phyloP scores from a whole-genome alignment of 2,329 filamentous ascomycete species.

The Rasamsonia emersonii region DNA sequence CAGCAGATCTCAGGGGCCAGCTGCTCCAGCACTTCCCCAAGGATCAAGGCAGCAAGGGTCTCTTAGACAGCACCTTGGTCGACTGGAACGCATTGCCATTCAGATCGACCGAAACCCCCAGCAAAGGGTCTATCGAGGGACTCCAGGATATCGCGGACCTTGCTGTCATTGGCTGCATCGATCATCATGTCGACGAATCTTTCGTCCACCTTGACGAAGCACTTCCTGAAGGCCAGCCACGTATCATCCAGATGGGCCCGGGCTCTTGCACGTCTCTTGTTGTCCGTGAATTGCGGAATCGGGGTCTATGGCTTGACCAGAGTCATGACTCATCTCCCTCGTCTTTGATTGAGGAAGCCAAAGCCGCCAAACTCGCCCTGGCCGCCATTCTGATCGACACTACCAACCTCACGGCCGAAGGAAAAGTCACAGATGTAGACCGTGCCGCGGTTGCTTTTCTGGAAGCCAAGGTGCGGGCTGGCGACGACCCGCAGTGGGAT shows the following conservation, averaged over 20 bases:
- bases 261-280: slow-evolving; percentile 55
- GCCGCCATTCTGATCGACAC: slow-evolving; percentile 38
- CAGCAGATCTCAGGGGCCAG: slow-evolving; percentile 27
- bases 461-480: slow-evolving; percentile 40
- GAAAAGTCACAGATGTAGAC: slow-evolving; percentile 41
- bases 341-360: slow-evolving; percentile 11
- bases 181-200: slow-evolving; percentile 54
- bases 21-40: slow-evolving; percentile 12
- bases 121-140: slow-evolving; percentile 39
- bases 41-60: background rate
- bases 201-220: slow-evolving; percentile 34
- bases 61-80: slow-evolving; percentile 19
- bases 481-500: slow-evolving; percentile 29
- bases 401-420: slow-evolving; percentile 33
- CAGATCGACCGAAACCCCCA: slow-evolving; percentile 38
- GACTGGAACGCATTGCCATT: slow-evolving; percentile 39
- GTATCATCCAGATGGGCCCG: slow-evolving; percentile 44
- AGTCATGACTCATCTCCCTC: slow-evolving; percentile 19
- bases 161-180: slow-evolving; percentile 47
- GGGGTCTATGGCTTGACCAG: slow-evolving; percentile 31
- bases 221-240: slow-evolving; percentile 35
- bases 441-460: slow-evolving; percentile 44
- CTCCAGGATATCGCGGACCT: slow-evolving; percentile 32
- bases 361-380: slow-evolving; percentile 32
- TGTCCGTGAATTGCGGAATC: slow-evolving; percentile 42